A percentile compares a stretch with the other conserved stretches of the same genome.
These are phyloP conservation scores for Mallotus nudiflorus DNA, from an alignment of 345 rosid genomes.

Conservation along the genomic window DNA sequence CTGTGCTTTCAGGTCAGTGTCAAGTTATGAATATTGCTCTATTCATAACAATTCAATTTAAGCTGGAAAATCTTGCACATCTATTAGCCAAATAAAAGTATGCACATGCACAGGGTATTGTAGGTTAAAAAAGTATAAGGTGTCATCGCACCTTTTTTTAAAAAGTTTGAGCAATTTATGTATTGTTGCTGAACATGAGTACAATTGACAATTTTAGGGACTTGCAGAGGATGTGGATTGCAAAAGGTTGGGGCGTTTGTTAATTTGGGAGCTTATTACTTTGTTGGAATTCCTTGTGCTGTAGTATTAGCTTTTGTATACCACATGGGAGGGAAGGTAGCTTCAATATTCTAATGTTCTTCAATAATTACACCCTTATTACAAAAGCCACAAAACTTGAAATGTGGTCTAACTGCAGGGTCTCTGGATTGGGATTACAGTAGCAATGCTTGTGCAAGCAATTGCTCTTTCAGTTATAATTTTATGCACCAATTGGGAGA, in stretches of 20 bases:
- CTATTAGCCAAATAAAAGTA: too few relatives aligned
- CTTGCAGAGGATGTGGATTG: conserved; percentile 63
- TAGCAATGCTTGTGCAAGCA: conserved; percentile 9
- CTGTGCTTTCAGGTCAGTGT: conserved; percentile 43
- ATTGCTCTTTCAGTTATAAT: conserved; percentile 3
- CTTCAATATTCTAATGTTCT: neutral
- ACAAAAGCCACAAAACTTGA: neutral
- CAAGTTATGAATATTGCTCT: neutral
- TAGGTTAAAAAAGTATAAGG: too few relatives aligned
- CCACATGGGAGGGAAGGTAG: conserved; percentile 36
- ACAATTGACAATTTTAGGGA: conserved; percentile 29
- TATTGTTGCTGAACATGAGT: neutral
- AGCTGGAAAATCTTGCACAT: too few relatives aligned
- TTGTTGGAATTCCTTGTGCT: conserved; percentile 45
- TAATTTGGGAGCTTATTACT: conserved; percentile 54
- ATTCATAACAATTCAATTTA: neutral
- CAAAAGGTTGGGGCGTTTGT: conserved; percentile 54
- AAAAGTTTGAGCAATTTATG: too few relatives aligned
- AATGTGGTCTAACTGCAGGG: conserved; percentile 1
- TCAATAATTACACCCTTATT: neutral
- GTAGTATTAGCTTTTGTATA: conserved; percentile 19
- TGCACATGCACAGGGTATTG: too few relatives aligned
- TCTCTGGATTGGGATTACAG: conserved; percentile 5
- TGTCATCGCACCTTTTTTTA: too few relatives aligned
- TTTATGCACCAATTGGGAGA: neutral